Evolutionary conservation across 108 stramenopile genomes (phyloP), one percentile per base, ranked within the genome.

Genomic region (Aureococcus anophagefferens): DNA sequence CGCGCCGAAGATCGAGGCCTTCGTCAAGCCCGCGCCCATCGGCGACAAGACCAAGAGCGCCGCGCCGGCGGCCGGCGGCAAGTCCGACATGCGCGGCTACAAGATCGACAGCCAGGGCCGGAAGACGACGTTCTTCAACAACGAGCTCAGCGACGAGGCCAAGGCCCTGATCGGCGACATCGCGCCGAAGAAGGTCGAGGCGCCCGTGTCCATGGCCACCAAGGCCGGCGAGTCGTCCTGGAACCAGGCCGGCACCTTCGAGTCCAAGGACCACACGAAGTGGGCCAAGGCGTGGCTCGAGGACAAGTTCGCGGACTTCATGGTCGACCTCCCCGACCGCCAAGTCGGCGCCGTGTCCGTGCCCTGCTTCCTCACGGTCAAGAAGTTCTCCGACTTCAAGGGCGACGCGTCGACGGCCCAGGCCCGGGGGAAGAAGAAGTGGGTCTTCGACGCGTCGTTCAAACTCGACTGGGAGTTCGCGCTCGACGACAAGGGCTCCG

Each of bases 81-180:
- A 5, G 40, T 13, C 40, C 40, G 40, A 63, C 31, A 30, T 74
- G 30, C 65, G 66, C 35, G 73, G 73, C 15, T 74, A 74, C 36
- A 74, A 74, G 46, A 68, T 66, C 16, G 66, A 64, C 30, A 13
- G 66, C 31, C 65, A 74, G 25, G 73, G 73, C 31, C 65, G 64
- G 30, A 45, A 33, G 30, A 74, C 73, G 30, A 74, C 73, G 0
- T 74, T 74, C 30, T 74, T 74, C 68, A 74, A 74, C 65, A 31
- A 74, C 33, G 73, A 74, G 18, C 67, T 74, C 30, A 66, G 67
- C 35, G 73, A 74, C 7, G 9, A 74, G 45, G 34, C 73, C 18
- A 74, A 74, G 68, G 34, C 15, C 15, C 33, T 74, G 30, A 74
- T 74, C 33, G 73, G 73, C 4, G 17, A 21, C 3, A 74, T 74